Conservation (phyloP, 2,329 filamentous ascomycete genomes). For the Aspergillus puulaauensis region DNA sequence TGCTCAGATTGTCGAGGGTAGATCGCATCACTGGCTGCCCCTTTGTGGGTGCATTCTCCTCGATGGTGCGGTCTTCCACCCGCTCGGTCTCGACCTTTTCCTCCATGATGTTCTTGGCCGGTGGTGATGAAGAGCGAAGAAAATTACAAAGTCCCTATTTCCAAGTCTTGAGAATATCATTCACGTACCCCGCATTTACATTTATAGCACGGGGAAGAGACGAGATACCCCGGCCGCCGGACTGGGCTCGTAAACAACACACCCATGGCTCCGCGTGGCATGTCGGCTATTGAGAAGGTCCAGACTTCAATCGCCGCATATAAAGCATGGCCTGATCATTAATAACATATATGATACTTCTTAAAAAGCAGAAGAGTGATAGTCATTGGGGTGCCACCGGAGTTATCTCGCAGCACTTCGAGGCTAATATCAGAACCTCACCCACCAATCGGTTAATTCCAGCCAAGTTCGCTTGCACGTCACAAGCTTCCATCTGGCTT, state of each 20-base stretch:
- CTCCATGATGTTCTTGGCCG: not conserved
- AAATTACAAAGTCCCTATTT: not conserved
- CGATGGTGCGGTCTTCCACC: not conserved
- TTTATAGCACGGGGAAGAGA: not conserved
- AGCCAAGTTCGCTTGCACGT: not conserved
- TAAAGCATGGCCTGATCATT: not conserved
- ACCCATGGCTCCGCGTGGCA: not conserved
- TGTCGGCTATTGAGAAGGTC: not conserved
- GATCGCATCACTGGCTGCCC: slow-evolving; percentile 32
- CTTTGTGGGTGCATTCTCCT: not conserved
- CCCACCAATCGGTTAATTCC: not conserved
- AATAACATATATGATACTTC: too few relatives aligned
- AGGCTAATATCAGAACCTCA: too few relatives aligned
- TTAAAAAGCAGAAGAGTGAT: too few relatives aligned
- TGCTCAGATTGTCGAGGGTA: slow-evolving; percentile 36
- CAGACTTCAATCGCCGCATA: not conserved
- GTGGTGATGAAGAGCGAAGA: too few relatives aligned
- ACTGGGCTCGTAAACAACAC: not conserved
- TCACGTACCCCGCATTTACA: not conserved
- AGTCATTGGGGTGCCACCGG: not conserved
- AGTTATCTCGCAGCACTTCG: not conserved
- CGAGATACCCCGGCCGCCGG: not conserved
- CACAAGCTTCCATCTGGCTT: not conserved
- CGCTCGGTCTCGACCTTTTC: slow-evolving; percentile 2
- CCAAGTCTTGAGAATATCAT: not conserved